Conservation (phyloP, 2,329 filamentous ascomycete genomes). For the Aspergillus bombycis region DNA sequence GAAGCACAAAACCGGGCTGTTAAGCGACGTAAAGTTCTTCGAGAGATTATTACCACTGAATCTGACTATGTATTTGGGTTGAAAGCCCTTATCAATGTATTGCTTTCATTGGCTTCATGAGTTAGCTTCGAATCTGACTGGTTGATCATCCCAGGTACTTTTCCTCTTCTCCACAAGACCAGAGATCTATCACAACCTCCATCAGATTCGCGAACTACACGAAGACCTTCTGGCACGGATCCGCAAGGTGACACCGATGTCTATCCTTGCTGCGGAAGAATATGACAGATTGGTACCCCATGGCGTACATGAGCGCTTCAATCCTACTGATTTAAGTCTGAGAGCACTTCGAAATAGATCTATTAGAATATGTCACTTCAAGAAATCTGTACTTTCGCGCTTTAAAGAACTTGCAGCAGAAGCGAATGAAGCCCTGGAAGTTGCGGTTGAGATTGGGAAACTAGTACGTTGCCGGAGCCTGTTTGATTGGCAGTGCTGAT, state of each 20-base stretch:
- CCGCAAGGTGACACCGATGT: slow-evolving; percentile 70
- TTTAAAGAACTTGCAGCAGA: slow-evolving; percentile 50
- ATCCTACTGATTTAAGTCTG: slow-evolving; percentile 51
- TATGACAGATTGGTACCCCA: slow-evolving; percentile 24
- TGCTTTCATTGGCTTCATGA: background rate
- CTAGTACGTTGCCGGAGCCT: slow-evolving; percentile 43
- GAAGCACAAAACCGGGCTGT: slow-evolving; percentile 71
- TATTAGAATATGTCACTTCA: slow-evolving; percentile 33
- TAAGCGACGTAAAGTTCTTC: slow-evolving; percentile 76
- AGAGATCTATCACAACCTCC: slow-evolving; percentile 77
- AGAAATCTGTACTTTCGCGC: slow-evolving; percentile 30
- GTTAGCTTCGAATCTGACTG: background rate
- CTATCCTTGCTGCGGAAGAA: slow-evolving; percentile 35
- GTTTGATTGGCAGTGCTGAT: slow-evolving; percentile 40
- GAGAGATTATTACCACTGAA: slow-evolving; percentile 84
- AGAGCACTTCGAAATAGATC: slow-evolving; percentile 32
- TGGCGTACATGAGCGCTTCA: slow-evolving; percentile 50
- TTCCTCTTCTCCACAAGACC: slow-evolving; percentile 72
- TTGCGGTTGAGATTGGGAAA: slow-evolving; percentile 58
- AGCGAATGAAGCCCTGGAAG: slow-evolving; percentile 56
- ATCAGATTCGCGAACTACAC: slow-evolving; percentile 80
- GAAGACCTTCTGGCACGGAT: slow-evolving; percentile 78
- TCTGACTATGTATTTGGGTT: slow-evolving; percentile 86
- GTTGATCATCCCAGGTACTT: slow-evolving; percentile 63
- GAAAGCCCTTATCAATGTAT: slow-evolving; percentile 81